Conservation (phyloP, 768 basidiomycete genomes). For the Polyporus arcularius region DNA sequence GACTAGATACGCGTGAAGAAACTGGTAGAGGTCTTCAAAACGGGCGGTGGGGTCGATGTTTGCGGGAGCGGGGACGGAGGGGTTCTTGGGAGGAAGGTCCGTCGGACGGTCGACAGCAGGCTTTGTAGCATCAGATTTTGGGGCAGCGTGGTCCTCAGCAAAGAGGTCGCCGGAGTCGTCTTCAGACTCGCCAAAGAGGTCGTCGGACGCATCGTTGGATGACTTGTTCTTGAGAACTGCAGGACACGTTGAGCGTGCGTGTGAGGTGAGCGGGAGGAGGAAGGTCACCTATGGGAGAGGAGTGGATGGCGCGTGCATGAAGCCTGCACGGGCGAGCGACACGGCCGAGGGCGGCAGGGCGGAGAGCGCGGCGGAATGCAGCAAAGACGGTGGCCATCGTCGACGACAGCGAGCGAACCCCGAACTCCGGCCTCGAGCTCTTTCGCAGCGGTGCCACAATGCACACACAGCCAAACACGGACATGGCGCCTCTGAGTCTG, state of each 20-base stretch:
- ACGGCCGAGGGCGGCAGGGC: background rate
- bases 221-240: constrained; percentile 22
- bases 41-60: constrained; percentile 12
- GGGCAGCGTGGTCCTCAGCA: background rate
- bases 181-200: constrained; percentile 17
- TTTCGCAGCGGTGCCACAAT: background rate
- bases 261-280: background rate
- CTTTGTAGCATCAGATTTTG: background rate
- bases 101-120: background rate
- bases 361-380: constrained; percentile 3
- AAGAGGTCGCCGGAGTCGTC: constrained; percentile 17
- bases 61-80: constrained; percentile 10
- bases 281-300: constrained; percentile 7
- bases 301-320: constrained; percentile 7
- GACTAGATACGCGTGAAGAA: constrained; percentile 42
- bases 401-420: constrained; percentile 6
- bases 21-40: constrained; percentile 38
- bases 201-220: constrained; percentile 1
- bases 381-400: constrained; percentile 14
- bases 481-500: no score
- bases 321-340: background rate
- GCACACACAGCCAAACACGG: background rate
- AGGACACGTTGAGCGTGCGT: background rate
- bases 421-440: background rate
- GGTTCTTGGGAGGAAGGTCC: constrained; percentile 8